Evolutionary conservation across 208 protist species (phyloP), one percentile per base, ranked within the genome.

Genomic region (Entamoeba moshkovskii): DNA sequence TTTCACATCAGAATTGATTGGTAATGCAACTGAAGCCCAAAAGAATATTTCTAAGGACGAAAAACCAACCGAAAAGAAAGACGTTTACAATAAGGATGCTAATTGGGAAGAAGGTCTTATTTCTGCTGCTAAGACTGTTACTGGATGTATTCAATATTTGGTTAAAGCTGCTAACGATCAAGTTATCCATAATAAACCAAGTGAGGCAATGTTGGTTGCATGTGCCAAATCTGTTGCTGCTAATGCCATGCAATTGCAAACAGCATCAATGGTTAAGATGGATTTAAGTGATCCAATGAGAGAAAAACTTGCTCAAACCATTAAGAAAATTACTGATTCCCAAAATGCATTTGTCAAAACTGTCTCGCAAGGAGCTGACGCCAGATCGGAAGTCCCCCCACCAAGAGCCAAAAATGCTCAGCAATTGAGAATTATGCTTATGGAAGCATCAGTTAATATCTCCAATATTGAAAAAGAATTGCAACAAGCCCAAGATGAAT

Each of bases 31-130:
- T 33, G 59, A 33, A 29, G 59, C 59, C 13, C 59, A 85, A 22
- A 85, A 85, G 59, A 85, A 29, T 85, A 85, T 6, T 29, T 33
- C 11, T 29, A 38, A 29, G n/a, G 29, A 85, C 13, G 29, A 85
- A 85, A 38, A 29, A 38, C 49, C 49, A 25, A 18, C 49, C 18
- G 59, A 85, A 85, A 85, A 29, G 33, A 85, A 38, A 85, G 29
- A 85, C 13, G 59, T 85, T 38, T 85, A 85, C n/a, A 85, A 85
- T 22, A 15, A 29, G 11, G 59, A 85, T 38, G 59, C 59, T 4
- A 85, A 85, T 38, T 85, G 59, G 59, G 59, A 85, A 44, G 59
- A 85, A 85, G 59, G 59, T 85, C 59, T 85, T 85, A 85, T 85
- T 22, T 85, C 59, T 85, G 59, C 59, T 29, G 59, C 59, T 38